These are phyloP conservation scores for Monoraphidium neglectum DNA, from an alignment of 139 green algal genomes.

Conservation along the genomic window DNA sequence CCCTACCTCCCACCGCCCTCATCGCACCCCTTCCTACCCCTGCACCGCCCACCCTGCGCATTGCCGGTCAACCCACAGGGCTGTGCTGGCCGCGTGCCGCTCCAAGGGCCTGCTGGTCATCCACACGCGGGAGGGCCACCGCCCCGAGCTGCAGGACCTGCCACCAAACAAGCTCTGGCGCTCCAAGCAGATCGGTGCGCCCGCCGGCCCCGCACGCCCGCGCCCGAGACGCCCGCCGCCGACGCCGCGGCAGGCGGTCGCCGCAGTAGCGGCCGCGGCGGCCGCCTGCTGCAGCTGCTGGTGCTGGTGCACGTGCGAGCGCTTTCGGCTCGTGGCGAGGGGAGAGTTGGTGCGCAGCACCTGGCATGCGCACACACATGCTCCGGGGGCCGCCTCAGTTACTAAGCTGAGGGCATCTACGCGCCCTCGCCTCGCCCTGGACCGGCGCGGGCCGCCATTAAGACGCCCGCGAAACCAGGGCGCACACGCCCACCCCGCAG, in stretches of 20 bases:
- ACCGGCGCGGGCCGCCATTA: too few relatives aligned
- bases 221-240: neutral
- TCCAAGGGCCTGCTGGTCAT: constrained; percentile 48
- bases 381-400: neutral
- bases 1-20: too few relatives aligned
- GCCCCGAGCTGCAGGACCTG: constrained; percentile 59
- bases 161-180: constrained; percentile 66
- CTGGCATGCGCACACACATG: neutral
- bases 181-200: constrained; percentile 50
- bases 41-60: too few relatives aligned
- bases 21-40: too few relatives aligned
- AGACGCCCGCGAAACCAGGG: too few relatives aligned
- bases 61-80: too few relatives aligned
- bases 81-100: constrained; percentile 48
- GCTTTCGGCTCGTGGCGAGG: neutral
- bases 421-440: too few relatives aligned
- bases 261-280: neutral
- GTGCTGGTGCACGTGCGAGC: neutral
- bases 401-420: neutral
- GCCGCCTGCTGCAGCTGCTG: neutral
- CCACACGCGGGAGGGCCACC: constrained; percentile 73
- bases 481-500: too few relatives aligned
- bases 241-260: neutral
- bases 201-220: neutral
- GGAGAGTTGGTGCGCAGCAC: neutral